A percentile compares a stretch with the other conserved stretches of the same genome.
phyloP scores from a whole-genome alignment of 1,284 basidiomycete genomes.

The Flammula alnicola region DNA sequence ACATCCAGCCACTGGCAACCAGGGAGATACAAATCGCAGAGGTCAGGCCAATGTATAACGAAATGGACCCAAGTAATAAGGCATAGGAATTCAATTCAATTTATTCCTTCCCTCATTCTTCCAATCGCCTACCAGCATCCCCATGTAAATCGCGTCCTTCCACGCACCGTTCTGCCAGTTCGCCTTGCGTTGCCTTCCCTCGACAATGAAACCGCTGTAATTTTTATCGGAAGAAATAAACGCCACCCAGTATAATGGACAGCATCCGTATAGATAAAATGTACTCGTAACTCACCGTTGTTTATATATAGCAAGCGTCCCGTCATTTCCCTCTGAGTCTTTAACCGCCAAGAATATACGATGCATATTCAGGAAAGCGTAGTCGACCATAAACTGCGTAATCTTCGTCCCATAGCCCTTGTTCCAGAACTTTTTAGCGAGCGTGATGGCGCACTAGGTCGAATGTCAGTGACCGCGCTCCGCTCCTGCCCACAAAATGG shows the following conservation, averaged over 20 bases:
- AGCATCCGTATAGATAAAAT: not conserved
- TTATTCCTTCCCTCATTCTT: too few species aligned
- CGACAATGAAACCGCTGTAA: conserved; percentile 19
- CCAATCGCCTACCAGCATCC: too few species aligned
- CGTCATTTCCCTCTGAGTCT: conserved; percentile 17
- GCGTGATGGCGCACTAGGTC: conserved; percentile 10
- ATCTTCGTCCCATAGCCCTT: conserved; percentile 16
- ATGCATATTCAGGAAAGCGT: conserved; percentile 20
- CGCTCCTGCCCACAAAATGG: conserved; percentile 6
- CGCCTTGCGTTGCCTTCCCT: conserved; percentile 14
- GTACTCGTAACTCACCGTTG: conserved; percentile 16
- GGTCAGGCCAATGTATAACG: too few species aligned
- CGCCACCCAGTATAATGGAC: not conserved
- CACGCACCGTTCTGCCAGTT: conserved; percentile 14
- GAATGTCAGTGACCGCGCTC: conserved; percentile 15
- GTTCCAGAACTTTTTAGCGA: conserved; percentile 14
- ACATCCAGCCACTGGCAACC: too few species aligned
- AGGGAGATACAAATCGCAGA: too few species aligned
- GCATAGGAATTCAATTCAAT: too few species aligned
- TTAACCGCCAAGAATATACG: conserved; percentile 17
- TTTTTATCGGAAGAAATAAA: too few species aligned
- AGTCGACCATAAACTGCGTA: conserved; percentile 18
- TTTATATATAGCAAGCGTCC: conserved; percentile 13
- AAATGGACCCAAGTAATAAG: too few species aligned
- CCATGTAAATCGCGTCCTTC: conserved; percentile 13